Percentiles rank a stretch among this genome's conserved stretches.
phyloP scores from a whole-genome alignment of 2,329 filamentous ascomycete genomes.

The Hymenoscyphus scutula region DNA sequence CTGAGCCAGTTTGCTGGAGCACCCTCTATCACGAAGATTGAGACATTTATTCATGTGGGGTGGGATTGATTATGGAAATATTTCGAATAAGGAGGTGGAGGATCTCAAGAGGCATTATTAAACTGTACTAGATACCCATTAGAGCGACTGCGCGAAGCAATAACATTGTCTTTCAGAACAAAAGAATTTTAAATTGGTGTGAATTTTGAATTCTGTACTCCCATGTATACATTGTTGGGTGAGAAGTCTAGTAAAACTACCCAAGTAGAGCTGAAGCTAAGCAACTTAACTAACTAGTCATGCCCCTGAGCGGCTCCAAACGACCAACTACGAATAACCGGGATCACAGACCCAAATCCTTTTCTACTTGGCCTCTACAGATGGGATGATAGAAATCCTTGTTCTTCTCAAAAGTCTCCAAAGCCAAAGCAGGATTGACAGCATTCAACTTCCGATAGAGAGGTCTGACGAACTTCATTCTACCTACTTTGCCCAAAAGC shows the following conservation, averaged over 20 bases:
- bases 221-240: background rate
- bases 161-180: background rate
- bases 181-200: background rate
- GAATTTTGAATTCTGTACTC: background rate
- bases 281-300: background rate
- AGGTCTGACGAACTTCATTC: conserved; percentile 96
- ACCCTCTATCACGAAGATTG: background rate
- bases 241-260: no score
- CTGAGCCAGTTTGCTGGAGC: background rate
- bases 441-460: conserved; percentile 74
- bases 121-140: background rate
- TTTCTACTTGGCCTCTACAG: conserved; percentile 80
- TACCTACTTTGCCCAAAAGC: conserved; percentile 75
- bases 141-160: background rate
- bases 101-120: background rate
- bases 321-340: no score
- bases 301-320: no score
- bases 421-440: conserved; percentile 70
- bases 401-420: conserved; percentile 82
- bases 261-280: background rate
- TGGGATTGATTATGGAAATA: background rate
- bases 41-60: background rate
- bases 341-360: conserved; percentile 59
- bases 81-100: background rate
- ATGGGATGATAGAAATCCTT: conserved; percentile 96